Percentiles rank a stretch among this genome's conserved stretches.
phyloP scores from a whole-genome alignment of 805 yeast genomes.

The Wickerhamiella kurtzmanii region DNA sequence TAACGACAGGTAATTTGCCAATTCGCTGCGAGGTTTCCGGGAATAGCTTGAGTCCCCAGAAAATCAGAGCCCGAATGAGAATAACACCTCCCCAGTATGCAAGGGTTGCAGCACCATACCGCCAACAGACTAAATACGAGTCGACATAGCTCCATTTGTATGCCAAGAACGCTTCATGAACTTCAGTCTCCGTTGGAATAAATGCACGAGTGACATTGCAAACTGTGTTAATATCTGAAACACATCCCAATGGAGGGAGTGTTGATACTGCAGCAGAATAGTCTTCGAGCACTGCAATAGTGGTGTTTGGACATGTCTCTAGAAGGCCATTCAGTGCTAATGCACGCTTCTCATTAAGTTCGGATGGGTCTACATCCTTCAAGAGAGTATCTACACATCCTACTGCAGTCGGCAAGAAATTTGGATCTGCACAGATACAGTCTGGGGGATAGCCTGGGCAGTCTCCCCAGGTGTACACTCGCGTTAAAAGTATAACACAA shows the following conservation, averaged over 20 bases:
- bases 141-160: not conserved
- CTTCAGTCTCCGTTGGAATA: conserved; percentile 3
- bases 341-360: too few species aligned
- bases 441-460: too few species aligned
- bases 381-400: too few species aligned
- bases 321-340: too few species aligned
- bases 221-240: not conserved
- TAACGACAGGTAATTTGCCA: not conserved
- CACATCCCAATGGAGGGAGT: not conserved
- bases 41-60: conserved; percentile 2
- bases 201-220: conserved; percentile 5
- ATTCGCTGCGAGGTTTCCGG: conserved; percentile 1
- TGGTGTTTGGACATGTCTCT: too few species aligned
- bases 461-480: too few species aligned
- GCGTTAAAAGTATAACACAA: too few species aligned
- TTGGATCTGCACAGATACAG: too few species aligned
- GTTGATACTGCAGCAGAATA: too few species aligned
- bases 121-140: conserved; percentile 2
- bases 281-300: too few species aligned
- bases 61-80: conserved; percentile 3
- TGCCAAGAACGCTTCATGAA: conserved; percentile 2
- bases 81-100: conserved; percentile 15
- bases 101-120: conserved; percentile 10
- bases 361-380: too few species aligned
- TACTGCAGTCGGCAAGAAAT: too few species aligned